A percentile compares a stretch with the other conserved stretches of the same genome.
Conservation (phyloP, 768 basidiomycete species). For the Fibroporia radiculosa region DNA sequence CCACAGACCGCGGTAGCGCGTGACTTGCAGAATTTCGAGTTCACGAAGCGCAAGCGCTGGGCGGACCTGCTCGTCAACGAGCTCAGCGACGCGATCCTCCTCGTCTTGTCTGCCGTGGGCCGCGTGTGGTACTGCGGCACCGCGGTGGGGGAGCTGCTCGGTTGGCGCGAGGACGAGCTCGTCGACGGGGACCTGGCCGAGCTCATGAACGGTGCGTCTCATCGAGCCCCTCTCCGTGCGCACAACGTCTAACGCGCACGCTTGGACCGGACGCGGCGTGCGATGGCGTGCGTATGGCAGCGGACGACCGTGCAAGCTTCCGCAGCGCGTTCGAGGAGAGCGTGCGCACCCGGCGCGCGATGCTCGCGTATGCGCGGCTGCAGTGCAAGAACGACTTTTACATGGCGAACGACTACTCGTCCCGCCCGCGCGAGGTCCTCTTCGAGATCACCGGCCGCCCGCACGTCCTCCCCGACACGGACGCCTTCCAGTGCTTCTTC, state of each 20-base stretch:
- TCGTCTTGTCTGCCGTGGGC: conserved; percentile 57
- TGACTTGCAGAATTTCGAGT: conserved; percentile 49
- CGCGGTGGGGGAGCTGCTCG: conserved; percentile 63
- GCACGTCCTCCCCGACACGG: conserved; percentile 32
- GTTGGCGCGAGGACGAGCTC: conserved; percentile 70
- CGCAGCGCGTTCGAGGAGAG: conserved; percentile 45
- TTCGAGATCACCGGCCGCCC: conserved; percentile 69
- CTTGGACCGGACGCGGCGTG: background rate
- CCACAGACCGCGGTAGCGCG: too few relatives aligned
- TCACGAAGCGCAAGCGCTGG: conserved; percentile 84
- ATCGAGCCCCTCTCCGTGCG: too few relatives aligned
- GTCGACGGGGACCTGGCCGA: conserved; percentile 60
- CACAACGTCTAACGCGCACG: too few relatives aligned
- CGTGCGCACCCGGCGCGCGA: conserved; percentile 38
- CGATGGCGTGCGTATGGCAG: conserved; percentile 29
- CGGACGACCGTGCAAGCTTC: conserved; percentile 46
- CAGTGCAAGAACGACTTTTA: conserved; percentile 35
- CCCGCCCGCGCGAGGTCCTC: conserved; percentile 36
- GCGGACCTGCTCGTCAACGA: conserved; percentile 73
- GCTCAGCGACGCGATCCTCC: conserved; percentile 61
- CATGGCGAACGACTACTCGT: conserved; percentile 17
- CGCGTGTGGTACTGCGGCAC: conserved; percentile 65
- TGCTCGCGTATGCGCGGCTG: conserved; percentile 55
- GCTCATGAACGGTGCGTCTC: conserved; percentile 53
- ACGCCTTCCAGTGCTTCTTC: conserved; percentile 57